phyloP scores from a whole-genome alignment of 139 green algal genomes.

The Chlorella sp. region DNA sequence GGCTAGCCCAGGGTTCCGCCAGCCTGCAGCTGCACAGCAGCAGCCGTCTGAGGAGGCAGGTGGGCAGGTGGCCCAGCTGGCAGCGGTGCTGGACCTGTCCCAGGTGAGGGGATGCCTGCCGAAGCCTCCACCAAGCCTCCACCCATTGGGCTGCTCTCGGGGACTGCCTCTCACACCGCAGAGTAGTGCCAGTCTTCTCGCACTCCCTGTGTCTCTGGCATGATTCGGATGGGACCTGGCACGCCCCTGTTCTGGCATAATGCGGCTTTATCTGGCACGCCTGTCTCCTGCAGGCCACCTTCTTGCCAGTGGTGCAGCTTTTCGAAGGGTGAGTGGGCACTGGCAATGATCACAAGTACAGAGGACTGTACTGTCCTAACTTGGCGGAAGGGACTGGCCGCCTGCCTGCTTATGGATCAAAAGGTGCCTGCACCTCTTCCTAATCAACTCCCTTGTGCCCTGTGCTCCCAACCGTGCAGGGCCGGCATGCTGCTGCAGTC shows the following conservation, averaged over 20 bases:
- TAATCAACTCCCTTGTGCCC: not conserved
- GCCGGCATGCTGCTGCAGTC: constrained; percentile 13
- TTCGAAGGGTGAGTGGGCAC: constrained; percentile 22
- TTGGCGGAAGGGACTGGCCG: not conserved
- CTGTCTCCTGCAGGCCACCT: constrained; percentile 6
- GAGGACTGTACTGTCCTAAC: not conserved
- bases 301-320: constrained; percentile 30
- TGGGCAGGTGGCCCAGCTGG: constrained; percentile 1
- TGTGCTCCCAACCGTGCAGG: not conserved
- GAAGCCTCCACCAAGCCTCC: too few relatives aligned
- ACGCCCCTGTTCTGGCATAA: too few relatives aligned
- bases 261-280: too few relatives aligned
- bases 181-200: too few relatives aligned
- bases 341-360: too few relatives aligned
- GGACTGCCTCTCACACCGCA: too few relatives aligned
- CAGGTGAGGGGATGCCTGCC: not conserved
- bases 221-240: too few relatives aligned
- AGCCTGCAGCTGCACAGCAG: not conserved
- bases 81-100: not conserved
- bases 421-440: not conserved
- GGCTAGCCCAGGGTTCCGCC: not conserved
- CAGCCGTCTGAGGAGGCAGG: not conserved
- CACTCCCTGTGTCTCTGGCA: too few relatives aligned
- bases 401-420: too few relatives aligned
- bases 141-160: not conserved